Evolutionary conservation across 495 filamentous ascomycete genomes (phyloP).

Genomic region (Xylaria intraflava): DNA sequence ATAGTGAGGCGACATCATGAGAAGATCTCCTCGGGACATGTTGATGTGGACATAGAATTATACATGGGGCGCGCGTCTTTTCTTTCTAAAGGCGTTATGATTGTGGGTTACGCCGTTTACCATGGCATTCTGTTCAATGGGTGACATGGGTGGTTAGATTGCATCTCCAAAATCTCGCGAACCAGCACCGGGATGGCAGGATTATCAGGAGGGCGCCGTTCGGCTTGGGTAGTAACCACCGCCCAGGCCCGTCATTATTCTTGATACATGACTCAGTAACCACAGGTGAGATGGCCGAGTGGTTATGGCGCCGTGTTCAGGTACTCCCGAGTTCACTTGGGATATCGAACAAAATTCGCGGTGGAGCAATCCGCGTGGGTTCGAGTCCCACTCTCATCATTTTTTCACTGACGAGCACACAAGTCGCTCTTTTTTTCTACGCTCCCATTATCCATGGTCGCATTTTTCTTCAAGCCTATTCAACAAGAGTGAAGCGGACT

Average conservation of each 20-base stretch:
- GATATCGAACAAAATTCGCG: slow-evolving; percentile 18
- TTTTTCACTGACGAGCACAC: no score
- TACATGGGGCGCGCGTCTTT: no score
- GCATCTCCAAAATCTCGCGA: no score
- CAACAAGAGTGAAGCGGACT: no score
- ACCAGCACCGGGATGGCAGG: no score
- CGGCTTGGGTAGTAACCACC: no score
- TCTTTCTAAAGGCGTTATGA: no score
- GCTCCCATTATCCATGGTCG: no score
- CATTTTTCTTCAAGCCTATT: background rate
- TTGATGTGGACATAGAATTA: no score
- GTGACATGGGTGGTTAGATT: no score
- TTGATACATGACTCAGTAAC: background rate
- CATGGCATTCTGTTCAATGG: no score
- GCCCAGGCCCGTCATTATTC: background rate
- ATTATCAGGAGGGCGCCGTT: background rate
- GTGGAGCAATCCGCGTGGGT: slow-evolving; percentile 37
- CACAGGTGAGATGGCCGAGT: slow-evolving; percentile 25
- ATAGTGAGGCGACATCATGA: background rate
- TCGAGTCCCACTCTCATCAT: slow-evolving; percentile 36
- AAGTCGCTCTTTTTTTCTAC: background rate
- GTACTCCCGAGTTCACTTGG: slow-evolving; percentile 7
- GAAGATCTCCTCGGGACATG: background rate
- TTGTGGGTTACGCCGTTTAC: no score
- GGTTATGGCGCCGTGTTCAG: slow-evolving; percentile 32